A percentile compares a stretch with the other conserved stretches of the same genome.
phyloP scores from a whole-genome alignment of 73 alveolate genomes.

The Tetrahymena elliotti region DNA sequence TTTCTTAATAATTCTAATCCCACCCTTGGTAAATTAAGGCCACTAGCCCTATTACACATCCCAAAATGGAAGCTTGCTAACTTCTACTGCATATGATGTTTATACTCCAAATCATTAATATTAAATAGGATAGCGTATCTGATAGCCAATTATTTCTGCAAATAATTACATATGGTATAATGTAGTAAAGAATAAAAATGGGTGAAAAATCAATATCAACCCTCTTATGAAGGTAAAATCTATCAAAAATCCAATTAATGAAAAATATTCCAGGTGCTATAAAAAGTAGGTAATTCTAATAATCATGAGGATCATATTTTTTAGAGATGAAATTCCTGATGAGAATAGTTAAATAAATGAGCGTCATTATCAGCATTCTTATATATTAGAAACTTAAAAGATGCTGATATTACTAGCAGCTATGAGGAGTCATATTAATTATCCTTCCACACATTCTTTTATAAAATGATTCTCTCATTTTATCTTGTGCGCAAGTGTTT shows the following conservation, averaged over 20 bases:
- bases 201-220: not conserved
- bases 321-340: not conserved
- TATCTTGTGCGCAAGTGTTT: not conserved
- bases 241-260: not conserved
- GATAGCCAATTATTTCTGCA: not conserved
- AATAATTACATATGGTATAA: not conserved
- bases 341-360: not conserved
- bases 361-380: not conserved
- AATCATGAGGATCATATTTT: not conserved
- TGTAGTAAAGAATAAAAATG: not conserved
- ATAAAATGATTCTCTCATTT: not conserved
- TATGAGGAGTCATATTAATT: not conserved
- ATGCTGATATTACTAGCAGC: not conserved
- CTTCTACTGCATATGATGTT: not conserved
- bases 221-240: not conserved
- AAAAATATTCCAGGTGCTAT: not conserved
- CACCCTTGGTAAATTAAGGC: not conserved
- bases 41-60: not conserved
- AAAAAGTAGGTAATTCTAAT: not conserved
- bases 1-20: not conserved
- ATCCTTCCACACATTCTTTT: not conserved
- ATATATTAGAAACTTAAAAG: not conserved
- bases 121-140: not conserved
- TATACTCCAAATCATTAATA: not conserved
- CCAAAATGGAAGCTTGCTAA: not conserved